phyloP scores from a whole-genome alignment of 1,284 basidiomycete species.

The Meira nashicola region DNA sequence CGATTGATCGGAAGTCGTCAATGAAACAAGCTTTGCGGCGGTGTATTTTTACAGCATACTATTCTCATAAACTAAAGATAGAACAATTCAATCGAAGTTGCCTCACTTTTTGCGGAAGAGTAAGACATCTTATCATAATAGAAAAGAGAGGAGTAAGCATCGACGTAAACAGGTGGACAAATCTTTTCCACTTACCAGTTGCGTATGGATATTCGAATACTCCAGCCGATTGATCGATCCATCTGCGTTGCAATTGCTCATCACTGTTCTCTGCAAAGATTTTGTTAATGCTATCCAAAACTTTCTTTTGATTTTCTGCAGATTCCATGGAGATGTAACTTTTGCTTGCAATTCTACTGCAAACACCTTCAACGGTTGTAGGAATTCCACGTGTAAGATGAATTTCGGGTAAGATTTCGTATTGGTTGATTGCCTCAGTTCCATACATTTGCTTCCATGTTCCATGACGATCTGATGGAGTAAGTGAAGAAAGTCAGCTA shows the following conservation, averaged over 20 bases:
- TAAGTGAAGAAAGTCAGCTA: neutral
- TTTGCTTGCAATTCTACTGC: constrained; percentile 16
- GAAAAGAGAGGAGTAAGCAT: constrained; percentile 9
- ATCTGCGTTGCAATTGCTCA: constrained; percentile 25
- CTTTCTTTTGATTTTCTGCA: constrained; percentile 23
- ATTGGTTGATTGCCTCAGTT: constrained; percentile 21
- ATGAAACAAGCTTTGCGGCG: neutral
- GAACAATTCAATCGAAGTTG: neutral
- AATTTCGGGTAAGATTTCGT: constrained; percentile 17
- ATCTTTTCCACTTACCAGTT: constrained; percentile 2
- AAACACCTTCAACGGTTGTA: constrained; percentile 31
- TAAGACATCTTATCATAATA: constrained; percentile 29
- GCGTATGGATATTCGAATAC: constrained; percentile 33
- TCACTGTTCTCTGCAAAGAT: constrained; percentile 24
- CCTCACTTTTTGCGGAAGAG: constrained; percentile 27
- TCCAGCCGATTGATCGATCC: constrained; percentile 42
- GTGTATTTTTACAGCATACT: neutral
- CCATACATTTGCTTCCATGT: constrained; percentile 45
- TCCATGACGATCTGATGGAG: constrained; percentile 33
- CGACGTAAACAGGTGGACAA: neutral
- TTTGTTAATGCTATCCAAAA: constrained; percentile 16
- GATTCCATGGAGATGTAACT: constrained; percentile 39
- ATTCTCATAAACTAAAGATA: neutral
- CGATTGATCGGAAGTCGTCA: constrained; percentile 5
- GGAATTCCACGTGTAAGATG: constrained; percentile 34